These are phyloP conservation scores for Eutrema yunnanense DNA, from an alignment of 345 rosid genomes.

Conservation along the genomic window DNA sequence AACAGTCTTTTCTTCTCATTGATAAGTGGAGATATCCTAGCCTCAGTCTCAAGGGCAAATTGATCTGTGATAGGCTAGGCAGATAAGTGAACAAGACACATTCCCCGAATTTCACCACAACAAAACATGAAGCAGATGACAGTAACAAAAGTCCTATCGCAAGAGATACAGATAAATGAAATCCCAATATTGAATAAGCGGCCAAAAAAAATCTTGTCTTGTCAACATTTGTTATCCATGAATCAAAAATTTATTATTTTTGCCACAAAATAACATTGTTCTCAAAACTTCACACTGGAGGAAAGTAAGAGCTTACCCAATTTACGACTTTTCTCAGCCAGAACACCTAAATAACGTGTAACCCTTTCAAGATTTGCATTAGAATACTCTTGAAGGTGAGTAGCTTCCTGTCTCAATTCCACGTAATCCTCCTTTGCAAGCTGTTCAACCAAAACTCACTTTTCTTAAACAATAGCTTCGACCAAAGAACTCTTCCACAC, in stretches of 20 bases:
- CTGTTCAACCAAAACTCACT: conserved; percentile 35
- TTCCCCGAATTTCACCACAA: background rate
- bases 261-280: background rate
- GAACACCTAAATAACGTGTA: conserved; percentile 90
- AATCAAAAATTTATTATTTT: background rate
- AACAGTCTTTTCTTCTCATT: conserved; percentile 86
- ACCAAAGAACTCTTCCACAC: background rate
- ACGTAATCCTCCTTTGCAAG: conserved; percentile 69
- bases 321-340: conserved; percentile 73
- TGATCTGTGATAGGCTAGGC: conserved; percentile 58
- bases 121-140: background rate
- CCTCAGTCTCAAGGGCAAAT: conserved; percentile 75
- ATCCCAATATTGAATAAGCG: background rate
- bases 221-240: background rate
- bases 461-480: background rate
- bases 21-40: conserved; percentile 85
- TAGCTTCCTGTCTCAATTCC: conserved; percentile 84
- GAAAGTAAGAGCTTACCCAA: conserved; percentile 44
- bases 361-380: conserved; percentile 90
- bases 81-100: conserved; percentile 22
- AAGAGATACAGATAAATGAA: background rate
- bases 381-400: conserved; percentile 85
- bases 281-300: background rate
- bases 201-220: background rate
- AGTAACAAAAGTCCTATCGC: background rate